These are phyloP conservation scores for Immersiporthe knoxdaviesiana DNA, from an alignment of 2,329 filamentous ascomycete genomes.

Conservation along the genomic window DNA sequence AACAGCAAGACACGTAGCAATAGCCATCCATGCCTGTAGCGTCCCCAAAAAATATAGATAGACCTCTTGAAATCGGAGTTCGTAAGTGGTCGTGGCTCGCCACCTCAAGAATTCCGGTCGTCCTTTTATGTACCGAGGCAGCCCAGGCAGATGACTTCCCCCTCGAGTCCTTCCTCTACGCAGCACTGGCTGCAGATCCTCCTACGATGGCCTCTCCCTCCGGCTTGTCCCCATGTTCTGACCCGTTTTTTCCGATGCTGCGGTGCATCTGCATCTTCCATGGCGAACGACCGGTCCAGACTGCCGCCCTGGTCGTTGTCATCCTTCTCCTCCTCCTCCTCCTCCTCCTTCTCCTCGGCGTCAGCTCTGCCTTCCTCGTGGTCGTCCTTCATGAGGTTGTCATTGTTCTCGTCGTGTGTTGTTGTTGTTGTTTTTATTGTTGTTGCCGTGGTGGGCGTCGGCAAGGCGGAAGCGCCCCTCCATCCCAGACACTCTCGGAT, in stretches of 20 bases:
- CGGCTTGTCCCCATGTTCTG: slow-evolving; percentile 40
- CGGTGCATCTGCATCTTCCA: slow-evolving; percentile 49
- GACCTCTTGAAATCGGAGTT: neutral
- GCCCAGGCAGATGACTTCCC: slow-evolving; percentile 68
- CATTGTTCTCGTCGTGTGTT: slow-evolving; percentile 20
- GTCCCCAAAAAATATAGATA: too few relatives aligned
- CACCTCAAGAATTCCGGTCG: neutral
- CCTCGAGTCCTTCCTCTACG: slow-evolving; percentile 65
- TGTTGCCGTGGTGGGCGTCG: neutral
- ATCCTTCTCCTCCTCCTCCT: slow-evolving; percentile 27
- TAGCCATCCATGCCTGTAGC: neutral
- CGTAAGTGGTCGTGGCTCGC: neutral
- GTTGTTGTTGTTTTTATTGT: slow-evolving; percentile 15
- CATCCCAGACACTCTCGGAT: slow-evolving; percentile 64
- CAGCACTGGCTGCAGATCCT: slow-evolving; percentile 71
- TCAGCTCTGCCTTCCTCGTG: slow-evolving; percentile 22
- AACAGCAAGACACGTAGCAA: neutral
- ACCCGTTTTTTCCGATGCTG: slow-evolving; percentile 14
- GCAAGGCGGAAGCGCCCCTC: slow-evolving; percentile 34
- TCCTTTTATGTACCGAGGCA: slow-evolving; percentile 48
- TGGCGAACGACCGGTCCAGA: slow-evolving; percentile 47
- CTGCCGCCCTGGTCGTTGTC: slow-evolving; percentile 29
- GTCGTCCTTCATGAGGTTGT: slow-evolving; percentile 27
- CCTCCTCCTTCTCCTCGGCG: slow-evolving; percentile 28
- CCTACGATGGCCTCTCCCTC: slow-evolving; percentile 48